Percentiles rank a stretch among this genome's conserved stretches.
These are phyloP conservation scores for Penicillium alfredii DNA, from an alignment of 495 filamentous ascomycete genomes.

Conservation along the genomic window DNA sequence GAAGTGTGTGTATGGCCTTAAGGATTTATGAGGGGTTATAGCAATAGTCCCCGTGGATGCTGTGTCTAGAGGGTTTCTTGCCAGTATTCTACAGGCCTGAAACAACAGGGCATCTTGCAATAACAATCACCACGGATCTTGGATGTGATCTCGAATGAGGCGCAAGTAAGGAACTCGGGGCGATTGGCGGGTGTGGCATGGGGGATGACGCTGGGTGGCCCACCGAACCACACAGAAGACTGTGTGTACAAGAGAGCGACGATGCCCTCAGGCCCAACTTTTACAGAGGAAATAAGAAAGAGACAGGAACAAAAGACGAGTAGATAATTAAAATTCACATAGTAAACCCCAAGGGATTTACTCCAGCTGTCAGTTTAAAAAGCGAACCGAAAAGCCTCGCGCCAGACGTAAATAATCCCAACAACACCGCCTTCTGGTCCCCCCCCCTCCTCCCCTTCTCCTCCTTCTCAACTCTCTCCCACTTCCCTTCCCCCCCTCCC, in stretches of 20 bases:
- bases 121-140: too few species aligned
- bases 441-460: constrained; percentile 19
- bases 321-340: not conserved
- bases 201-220: constrained; percentile 41
- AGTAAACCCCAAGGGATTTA: not conserved
- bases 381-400: too few species aligned
- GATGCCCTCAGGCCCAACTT: too few species aligned
- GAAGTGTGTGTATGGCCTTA: too few species aligned
- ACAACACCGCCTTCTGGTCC: constrained; percentile 32
- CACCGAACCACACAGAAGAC: constrained; percentile 47
- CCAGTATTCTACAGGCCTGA: too few species aligned
- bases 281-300: not conserved
- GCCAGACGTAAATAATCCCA: constrained; percentile 32
- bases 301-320: constrained; percentile 1
- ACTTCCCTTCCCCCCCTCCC: constrained; percentile 15
- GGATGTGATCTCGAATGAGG: constrained; percentile 14
- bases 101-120: too few species aligned
- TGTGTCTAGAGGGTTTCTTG: too few species aligned
- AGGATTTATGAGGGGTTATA: too few species aligned
- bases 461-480: constrained; percentile 23
- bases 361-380: too few species aligned
- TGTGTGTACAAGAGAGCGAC: too few species aligned
- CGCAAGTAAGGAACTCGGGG: constrained; percentile 18
- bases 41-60: too few species aligned
- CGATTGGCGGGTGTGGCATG: constrained; percentile 39